Base-by-base conservation (phyloP, 2,329 filamentous ascomycete species). In the Celoporthe dispersa region DNA sequence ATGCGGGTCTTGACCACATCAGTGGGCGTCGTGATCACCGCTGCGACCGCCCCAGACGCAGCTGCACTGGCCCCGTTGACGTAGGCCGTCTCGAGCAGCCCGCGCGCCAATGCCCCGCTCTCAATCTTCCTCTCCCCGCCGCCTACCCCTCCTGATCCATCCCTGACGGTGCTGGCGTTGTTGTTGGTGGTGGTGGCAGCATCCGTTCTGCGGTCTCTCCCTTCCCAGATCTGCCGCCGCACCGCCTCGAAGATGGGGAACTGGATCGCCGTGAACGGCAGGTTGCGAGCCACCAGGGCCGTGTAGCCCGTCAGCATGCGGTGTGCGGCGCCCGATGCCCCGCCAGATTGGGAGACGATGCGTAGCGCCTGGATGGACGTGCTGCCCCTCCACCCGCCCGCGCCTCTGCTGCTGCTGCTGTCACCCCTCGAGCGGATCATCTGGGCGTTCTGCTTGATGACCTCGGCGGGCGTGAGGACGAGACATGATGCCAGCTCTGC, bases 361-460 rank as follows among this genome's bases (percentile, higher is more conserved):
- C 79, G 82, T 73, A 88, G 79, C 0, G 84, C 84, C 70, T 81
- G 79, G n/a, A 87, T 75, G 0, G 85, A 87, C 0, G 84, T 84
- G n/a, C 76, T 78, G 68, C 71, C 67, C 25, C 69, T 67, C 5
- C 81, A 82, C 33, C 67, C 63, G 11, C 63, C 41, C 1, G 3
- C 28, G 9, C 31, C 28, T 19, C 25, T 31, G 33, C 37, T 37
- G 9, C 41, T 19, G 28, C n/a, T 35, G 35, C 53, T 55, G 44
- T 66, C 41, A n/a, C 44, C 22, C 70, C 74, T 31, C n/a, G 67
- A 76, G 41, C 76, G 83, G 0, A 96, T 84, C 87, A 97, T 94
- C 79, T 97, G 94, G 0, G 94, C 94, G 79, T 97, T 97, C 78
- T 97, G 94, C 82, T 98, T 97, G 73, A 97, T 88, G 9, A 97